These are phyloP conservation scores for Fusarium torreyae DNA, from an alignment of 2,329 filamentous ascomycete genomes.

Conservation along the genomic window DNA sequence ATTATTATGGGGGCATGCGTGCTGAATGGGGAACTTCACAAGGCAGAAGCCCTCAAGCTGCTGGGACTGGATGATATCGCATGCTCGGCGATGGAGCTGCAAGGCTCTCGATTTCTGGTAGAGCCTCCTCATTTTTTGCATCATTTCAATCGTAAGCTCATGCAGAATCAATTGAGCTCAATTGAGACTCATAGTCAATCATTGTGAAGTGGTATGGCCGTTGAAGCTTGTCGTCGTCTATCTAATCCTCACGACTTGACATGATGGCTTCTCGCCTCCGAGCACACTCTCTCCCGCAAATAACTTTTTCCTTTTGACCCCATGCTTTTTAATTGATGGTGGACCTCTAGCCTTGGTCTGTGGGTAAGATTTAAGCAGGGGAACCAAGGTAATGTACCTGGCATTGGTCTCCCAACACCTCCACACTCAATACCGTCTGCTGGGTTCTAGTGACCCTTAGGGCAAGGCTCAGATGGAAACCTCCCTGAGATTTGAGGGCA, in stretches of 20 bases:
- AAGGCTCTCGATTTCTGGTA: slow-evolving; percentile 37
- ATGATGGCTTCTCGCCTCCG: slow-evolving; percentile 37
- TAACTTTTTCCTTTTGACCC: slow-evolving; percentile 34
- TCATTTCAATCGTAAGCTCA: slow-evolving; percentile 17
- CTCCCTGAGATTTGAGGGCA: slow-evolving; percentile 37
- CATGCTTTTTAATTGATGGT: slow-evolving; percentile 45
- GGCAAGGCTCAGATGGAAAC: slow-evolving; percentile 30
- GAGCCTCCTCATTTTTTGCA: slow-evolving; percentile 41
- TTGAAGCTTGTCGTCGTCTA: slow-evolving; percentile 26
- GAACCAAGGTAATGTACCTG: slow-evolving; percentile 47
- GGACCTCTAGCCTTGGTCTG: slow-evolving; percentile 35
- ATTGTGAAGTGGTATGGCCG: neutral
- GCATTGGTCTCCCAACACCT: slow-evolving; percentile 37
- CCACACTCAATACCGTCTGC: slow-evolving; percentile 43
- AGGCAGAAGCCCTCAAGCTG: slow-evolving; percentile 46
- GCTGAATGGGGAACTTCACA: slow-evolving; percentile 38
- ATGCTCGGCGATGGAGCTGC: slow-evolving; percentile 45
- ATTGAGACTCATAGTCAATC: slow-evolving; percentile 24
- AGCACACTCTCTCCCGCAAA: slow-evolving; percentile 40
- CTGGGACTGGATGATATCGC: slow-evolving; percentile 50
- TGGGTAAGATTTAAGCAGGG: slow-evolving; percentile 39
- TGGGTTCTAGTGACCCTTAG: slow-evolving; percentile 44
- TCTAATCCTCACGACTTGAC: slow-evolving; percentile 48
- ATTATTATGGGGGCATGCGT: slow-evolving; percentile 23
- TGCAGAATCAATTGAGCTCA: slow-evolving; percentile 43